Evolutionary conservation across 257 asterid genomes (phyloP).

Genomic region (Lantana camara): DNA sequence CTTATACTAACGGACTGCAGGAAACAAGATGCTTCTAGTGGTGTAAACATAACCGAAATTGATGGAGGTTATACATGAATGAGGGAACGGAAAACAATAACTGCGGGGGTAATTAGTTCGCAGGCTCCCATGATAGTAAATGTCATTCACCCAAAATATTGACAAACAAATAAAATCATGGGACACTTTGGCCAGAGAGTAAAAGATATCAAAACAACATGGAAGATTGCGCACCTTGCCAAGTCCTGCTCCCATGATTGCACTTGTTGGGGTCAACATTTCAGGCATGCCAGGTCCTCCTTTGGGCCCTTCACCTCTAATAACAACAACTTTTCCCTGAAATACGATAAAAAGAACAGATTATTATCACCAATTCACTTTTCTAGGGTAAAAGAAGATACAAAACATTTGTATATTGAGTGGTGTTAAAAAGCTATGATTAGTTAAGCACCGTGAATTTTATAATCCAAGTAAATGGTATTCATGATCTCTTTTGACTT

Average conservation of each 20-base stretch:
- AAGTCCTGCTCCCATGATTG: constrained; percentile 99
- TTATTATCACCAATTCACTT: constrained; percentile 19
- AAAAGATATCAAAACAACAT: not conserved
- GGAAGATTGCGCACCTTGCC: constrained; percentile 66
- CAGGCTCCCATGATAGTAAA: not conserved
- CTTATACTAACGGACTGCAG: too few species aligned
- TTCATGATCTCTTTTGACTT: too few species aligned
- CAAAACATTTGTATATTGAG: not conserved
- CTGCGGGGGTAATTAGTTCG: too few species aligned
- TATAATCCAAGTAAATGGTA: too few species aligned
- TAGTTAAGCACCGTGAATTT: too few species aligned
- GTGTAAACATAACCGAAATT: too few species aligned
- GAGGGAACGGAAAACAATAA: too few species aligned
- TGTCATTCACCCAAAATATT: not conserved
- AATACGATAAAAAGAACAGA: constrained; percentile 22
- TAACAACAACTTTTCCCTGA: constrained; percentile 94
- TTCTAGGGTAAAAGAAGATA: constrained; percentile 2
- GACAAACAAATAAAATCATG: not conserved
- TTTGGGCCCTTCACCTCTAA: constrained; percentile 98
- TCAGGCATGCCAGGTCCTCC: constrained; percentile 99
- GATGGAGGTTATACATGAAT: too few species aligned
- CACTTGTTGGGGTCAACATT: constrained; percentile 99
- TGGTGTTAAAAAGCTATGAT: not conserved
- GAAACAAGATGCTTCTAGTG: too few species aligned
- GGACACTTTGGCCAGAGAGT: not conserved